Evolutionary conservation across 768 basidiomycete species (phyloP).

Genomic region (Lactarius sanguifluus): DNA sequence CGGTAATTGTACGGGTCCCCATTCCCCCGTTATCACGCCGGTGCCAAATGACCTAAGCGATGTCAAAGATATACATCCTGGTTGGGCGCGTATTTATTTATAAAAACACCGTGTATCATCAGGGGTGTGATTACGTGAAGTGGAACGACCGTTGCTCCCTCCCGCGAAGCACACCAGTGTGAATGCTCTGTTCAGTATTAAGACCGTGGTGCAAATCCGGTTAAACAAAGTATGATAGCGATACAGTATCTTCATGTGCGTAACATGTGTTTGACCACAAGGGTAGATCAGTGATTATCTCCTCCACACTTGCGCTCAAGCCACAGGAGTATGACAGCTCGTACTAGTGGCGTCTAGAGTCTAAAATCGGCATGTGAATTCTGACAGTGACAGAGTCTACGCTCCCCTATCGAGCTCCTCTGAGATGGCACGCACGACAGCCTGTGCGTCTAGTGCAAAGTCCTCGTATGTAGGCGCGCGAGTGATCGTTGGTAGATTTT

Average conservation of each 20-base stretch:
- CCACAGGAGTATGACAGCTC: background rate
- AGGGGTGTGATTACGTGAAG: background rate
- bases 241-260: background rate
- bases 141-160: background rate
- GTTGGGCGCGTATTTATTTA: background rate
- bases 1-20: background rate
- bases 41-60: conserved; percentile 1
- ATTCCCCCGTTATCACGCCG: background rate
- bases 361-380: background rate
- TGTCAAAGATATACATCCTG: background rate
- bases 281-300: background rate
- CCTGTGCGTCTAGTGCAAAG: conserved; percentile 21
- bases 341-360: background rate
- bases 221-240: background rate
- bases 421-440: conserved; percentile 21
- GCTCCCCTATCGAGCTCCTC: conserved; percentile 15
- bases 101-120: background rate
- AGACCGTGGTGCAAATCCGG: background rate
- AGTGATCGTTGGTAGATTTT: conserved; percentile 7
- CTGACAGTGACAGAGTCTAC: background rate
- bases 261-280: background rate
- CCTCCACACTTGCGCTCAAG: background rate
- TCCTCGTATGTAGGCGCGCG: conserved; percentile 7
- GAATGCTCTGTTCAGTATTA: background rate
- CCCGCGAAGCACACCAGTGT: background rate